A percentile compares a stretch with the other conserved stretches of the same genome.
phyloP scores from a whole-genome alignment of 305 asterid species.

The Nicotiana rustica region DNA sequence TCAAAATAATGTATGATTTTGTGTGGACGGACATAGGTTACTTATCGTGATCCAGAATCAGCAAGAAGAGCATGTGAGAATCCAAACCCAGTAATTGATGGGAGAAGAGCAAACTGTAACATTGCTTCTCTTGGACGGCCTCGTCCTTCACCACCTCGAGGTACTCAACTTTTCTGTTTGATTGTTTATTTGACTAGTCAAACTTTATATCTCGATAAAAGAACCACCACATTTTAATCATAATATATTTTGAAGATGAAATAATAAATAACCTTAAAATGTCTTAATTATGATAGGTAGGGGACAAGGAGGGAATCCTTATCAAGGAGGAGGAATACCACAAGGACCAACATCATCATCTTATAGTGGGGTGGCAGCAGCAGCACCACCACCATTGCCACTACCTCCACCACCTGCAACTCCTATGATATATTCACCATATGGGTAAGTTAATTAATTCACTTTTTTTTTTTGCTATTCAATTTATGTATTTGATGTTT shows the following conservation, averaged over 20 bases:
- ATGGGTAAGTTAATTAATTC: constrained; percentile 64
- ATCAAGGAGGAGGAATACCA: constrained; percentile 61
- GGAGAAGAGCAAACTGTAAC: constrained; percentile 92
- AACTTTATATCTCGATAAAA: background rate
- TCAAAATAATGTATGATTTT: background rate
- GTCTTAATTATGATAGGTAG: constrained; percentile 52
- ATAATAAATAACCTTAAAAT: background rate
- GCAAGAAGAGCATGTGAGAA: constrained; percentile 80
- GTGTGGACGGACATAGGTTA: constrained; percentile 55
- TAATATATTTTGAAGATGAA: background rate
- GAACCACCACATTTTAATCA: background rate
- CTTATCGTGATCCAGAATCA: constrained; percentile 90
- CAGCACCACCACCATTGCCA: constrained; percentile 53
- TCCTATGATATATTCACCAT: constrained; percentile 81
- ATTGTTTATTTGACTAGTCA: background rate
- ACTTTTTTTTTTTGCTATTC: background rate
- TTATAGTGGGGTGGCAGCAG: constrained; percentile 49
- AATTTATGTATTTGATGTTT: constrained; percentile 9
- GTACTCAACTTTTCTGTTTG: constrained; percentile 34
- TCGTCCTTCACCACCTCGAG: constrained; percentile 82
- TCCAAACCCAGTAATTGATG: constrained; percentile 90
- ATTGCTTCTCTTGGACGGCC: constrained; percentile 95
- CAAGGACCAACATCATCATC: constrained; percentile 56
- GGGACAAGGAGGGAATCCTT: constrained; percentile 60
- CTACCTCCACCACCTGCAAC: constrained; percentile 58